Evolutionary conservation across 805 yeast genomes (phyloP), one percentile per base, ranked within the genome.

Genomic region (Metschnikowia cerradonensis): DNA sequence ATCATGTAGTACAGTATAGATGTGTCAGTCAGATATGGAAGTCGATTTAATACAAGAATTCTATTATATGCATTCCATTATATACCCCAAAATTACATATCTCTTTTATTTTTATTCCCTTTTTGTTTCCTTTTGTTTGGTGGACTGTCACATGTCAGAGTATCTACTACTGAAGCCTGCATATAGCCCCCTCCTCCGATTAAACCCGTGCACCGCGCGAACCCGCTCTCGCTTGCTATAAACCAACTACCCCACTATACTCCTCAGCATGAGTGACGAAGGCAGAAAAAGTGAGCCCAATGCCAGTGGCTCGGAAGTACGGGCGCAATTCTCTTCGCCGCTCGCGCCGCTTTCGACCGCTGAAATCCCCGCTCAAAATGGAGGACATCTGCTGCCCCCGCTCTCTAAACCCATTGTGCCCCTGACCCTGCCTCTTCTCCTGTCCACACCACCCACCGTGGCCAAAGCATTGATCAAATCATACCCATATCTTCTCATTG

Each of bases 391-490:
- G 15, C 35, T 41, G 15, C 2, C 41, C 34, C 17, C 42, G 22
- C 34, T 7, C 30, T 14, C 35, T 6, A 42, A 52, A 33, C 52
- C 39, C n/a, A 36, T 66, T 4, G 62, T 62, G 54, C 75, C 81
- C 47, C 72, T 79, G 53, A 79, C 94, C 1, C 87, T 96, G 2
- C 96, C 97, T 1, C 76, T 94, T 56, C 77, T 90, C 36, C 82
- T 90, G 1, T 82, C 90, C 1, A 94, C 99, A 0, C 98, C 98
- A 2, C 94, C 97, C 2, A 81, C 90, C 0, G 89, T 92, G 13
- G 84, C 96, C 31, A 87, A 88, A 59, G 88, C 94, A 2, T 75
- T 92, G 47, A 81, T 90, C 37, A 78, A 82, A 53, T 82, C 96
- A 8, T 91, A 92, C 65, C 98, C 98, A 1, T 89, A 89, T 63